Percentiles rank a stretch among this genome's conserved stretches.
Evolutionary conservation across 2,329 filamentous ascomycete genomes (phyloP).

Genomic region (Calonectria honghensis): DNA sequence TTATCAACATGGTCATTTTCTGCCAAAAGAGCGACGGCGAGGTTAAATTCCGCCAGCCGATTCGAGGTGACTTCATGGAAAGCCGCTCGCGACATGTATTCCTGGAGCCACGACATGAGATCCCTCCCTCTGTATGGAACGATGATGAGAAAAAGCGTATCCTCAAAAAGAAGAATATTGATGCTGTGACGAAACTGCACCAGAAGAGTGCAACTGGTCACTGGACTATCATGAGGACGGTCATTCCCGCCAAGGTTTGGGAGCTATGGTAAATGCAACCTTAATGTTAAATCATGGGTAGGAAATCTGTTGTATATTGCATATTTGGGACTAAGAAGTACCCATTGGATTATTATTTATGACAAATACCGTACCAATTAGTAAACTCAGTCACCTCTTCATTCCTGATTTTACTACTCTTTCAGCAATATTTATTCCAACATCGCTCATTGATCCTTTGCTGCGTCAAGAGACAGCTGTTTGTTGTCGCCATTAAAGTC

Average conservation of each 20-base stretch:
- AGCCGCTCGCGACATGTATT: slow-evolving; percentile 82
- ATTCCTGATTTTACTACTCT: too few relatives aligned
- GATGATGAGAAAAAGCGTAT: slow-evolving; percentile 69
- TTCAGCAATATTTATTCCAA: neutral
- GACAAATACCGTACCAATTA: neutral
- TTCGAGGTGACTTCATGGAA: slow-evolving; percentile 79
- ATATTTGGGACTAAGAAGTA: slow-evolving; percentile 11
- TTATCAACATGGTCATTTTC: slow-evolving; percentile 97
- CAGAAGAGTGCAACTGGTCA: slow-evolving; percentile 86
- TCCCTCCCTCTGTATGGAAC: slow-evolving; percentile 72
- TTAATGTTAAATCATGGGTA: slow-evolving; percentile 4
- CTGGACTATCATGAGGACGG: slow-evolving; percentile 93
- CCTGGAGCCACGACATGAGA: slow-evolving; percentile 83
- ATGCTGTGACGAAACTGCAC: slow-evolving; percentile 82
- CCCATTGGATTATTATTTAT: slow-evolving; percentile 4
- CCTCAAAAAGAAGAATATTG: slow-evolving; percentile 78
- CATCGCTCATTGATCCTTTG: slow-evolving; percentile 44
- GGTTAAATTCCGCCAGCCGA: slow-evolving; percentile 80
- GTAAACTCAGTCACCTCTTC: neutral
- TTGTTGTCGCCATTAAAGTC: slow-evolving; percentile 62
- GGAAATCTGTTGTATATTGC: slow-evolving; percentile 27
- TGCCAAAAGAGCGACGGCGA: slow-evolving; percentile 79
- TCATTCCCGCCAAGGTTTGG: slow-evolving; percentile 87
- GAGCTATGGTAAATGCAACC: slow-evolving; percentile 81
- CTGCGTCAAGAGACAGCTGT: slow-evolving; percentile 54